Conservation (phyloP, 805 yeast genomes). For the Saturnispora kantuleensis region DNA sequence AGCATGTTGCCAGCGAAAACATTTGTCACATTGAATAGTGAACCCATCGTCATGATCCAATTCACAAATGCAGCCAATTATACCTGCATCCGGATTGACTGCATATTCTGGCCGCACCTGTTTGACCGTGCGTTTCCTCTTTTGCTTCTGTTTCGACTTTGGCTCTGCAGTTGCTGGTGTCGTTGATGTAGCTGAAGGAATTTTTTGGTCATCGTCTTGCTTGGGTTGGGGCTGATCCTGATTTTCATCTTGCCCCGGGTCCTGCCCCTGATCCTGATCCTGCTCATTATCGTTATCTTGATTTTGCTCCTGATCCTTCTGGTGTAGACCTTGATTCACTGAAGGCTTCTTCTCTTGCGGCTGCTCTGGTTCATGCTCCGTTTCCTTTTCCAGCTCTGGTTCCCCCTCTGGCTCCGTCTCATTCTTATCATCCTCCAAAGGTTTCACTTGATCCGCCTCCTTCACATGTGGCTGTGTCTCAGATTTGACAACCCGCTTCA, state of each 20-base stretch:
- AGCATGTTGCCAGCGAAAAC: slow-evolving; percentile 93
- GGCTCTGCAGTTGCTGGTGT: not conserved
- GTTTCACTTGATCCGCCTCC: not conserved
- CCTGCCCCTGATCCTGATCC: not conserved
- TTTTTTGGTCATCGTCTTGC: not conserved
- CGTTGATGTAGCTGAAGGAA: not conserved
- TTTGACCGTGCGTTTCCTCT: not conserved
- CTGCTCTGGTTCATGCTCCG: too few species aligned
- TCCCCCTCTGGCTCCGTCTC: not conserved
- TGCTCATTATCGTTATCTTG: not conserved
- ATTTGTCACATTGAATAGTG: slow-evolving; percentile 88
- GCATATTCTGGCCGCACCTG: slow-evolving; percentile 34
- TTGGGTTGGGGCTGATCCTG: not conserved
- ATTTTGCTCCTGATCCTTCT: not conserved
- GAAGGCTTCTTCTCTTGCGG: not conserved
- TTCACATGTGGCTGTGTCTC: not conserved
- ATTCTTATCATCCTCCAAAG: not conserved
- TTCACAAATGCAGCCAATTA: slow-evolving; percentile 84
- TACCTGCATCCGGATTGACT: slow-evolving; percentile 74
- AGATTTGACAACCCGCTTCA: too few species aligned
- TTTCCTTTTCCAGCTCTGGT: not conserved
- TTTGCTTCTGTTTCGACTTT: not conserved
- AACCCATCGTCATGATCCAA: slow-evolving; percentile 85
- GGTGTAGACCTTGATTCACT: too few species aligned
- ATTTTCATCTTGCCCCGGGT: too few species aligned